Conservation (phyloP, 331 rosid genomes). For the Rhamnella rubrinervis region DNA sequence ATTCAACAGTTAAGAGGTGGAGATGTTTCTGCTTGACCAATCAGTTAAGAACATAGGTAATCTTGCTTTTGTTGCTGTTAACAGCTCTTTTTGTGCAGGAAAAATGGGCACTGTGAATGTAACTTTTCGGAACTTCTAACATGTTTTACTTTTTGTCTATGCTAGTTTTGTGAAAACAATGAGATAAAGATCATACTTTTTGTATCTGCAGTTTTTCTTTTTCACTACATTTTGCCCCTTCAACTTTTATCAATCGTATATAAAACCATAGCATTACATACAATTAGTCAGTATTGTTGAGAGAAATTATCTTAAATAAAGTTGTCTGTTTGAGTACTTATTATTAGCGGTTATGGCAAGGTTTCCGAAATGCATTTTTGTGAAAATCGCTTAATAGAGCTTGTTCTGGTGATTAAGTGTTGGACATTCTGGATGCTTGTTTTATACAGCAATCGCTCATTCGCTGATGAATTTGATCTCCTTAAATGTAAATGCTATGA, state of each 20-base stretch:
- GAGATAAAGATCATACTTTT: conserved; percentile 4
- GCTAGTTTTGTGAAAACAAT: not conserved
- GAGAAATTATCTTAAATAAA: not conserved
- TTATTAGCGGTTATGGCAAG: too few relatives aligned
- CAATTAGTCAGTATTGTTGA: not conserved
- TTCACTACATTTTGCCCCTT: not conserved
- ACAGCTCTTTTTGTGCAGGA: conserved; percentile 22
- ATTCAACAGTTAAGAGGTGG: conserved; percentile 31
- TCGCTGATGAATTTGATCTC: too few relatives aligned
- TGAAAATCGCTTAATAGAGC: too few relatives aligned
- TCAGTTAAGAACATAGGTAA: conserved; percentile 5
- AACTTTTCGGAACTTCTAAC: conserved; percentile 19
- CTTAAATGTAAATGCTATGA: too few relatives aligned
- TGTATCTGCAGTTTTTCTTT: not conserved
- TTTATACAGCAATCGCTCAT: too few relatives aligned
- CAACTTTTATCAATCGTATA: not conserved
- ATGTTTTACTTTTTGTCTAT: conserved; percentile 3
- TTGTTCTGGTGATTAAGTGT: too few relatives aligned
- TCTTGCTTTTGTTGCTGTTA: not conserved
- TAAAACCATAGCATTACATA: not conserved
- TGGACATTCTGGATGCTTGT: too few relatives aligned
- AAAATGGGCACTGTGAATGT: conserved; percentile 10
- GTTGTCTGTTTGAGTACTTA: not conserved
- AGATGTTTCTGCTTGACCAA: conserved; percentile 17
- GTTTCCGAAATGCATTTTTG: too few relatives aligned